Percentiles rank a stretch among this genome's conserved stretches.
Evolutionary conservation across 768 basidiomycete species (phyloP).

Genomic region (Lactarius akahatsu): DNA sequence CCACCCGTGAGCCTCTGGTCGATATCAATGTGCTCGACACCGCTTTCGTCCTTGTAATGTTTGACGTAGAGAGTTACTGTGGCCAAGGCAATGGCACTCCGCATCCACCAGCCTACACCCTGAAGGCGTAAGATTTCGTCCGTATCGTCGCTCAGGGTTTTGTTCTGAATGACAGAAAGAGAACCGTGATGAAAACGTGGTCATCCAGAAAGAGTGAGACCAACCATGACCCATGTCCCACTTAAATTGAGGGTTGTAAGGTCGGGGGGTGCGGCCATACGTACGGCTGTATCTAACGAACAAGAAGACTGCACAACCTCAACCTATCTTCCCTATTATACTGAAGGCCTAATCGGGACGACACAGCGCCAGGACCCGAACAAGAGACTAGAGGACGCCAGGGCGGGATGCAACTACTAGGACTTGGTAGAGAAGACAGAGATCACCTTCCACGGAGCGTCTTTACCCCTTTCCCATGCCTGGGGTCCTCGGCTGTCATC

Average conservation of each 20-base stretch:
- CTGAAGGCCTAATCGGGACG: not conserved
- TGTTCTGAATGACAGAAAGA: slow-evolving; percentile 50
- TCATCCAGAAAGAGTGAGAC: slow-evolving; percentile 13
- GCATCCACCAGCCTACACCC: slow-evolving; percentile 70
- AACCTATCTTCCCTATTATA: not conserved
- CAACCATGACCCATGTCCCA: slow-evolving; percentile 64
- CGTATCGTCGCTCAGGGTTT: slow-evolving; percentile 56
- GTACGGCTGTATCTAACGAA: no score
- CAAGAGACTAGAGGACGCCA: not conserved
- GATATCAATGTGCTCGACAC: slow-evolving; percentile 63
- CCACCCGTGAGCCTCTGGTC: slow-evolving; percentile 65
- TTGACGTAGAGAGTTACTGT: slow-evolving; percentile 61
- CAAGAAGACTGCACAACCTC: not conserved
- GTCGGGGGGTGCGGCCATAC: slow-evolving; percentile 65
- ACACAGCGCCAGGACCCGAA: not conserved
- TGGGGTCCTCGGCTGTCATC: slow-evolving; percentile 73
- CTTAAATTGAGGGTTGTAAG: slow-evolving; percentile 59
- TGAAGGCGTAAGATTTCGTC: slow-evolving; percentile 68
- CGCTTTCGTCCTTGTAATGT: slow-evolving; percentile 57
- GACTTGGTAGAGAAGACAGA: slow-evolving; percentile 52
- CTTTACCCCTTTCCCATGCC: slow-evolving; percentile 86
- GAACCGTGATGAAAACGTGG: not conserved
- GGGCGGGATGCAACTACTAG: slow-evolving; percentile 4
- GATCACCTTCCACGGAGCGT: slow-evolving; percentile 74
- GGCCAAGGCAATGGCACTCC: slow-evolving; percentile 55